These are phyloP conservation scores for Dictyostelium intermedium DNA, from an alignment of 78 protist genomes.

Conservation along the genomic window DNA sequence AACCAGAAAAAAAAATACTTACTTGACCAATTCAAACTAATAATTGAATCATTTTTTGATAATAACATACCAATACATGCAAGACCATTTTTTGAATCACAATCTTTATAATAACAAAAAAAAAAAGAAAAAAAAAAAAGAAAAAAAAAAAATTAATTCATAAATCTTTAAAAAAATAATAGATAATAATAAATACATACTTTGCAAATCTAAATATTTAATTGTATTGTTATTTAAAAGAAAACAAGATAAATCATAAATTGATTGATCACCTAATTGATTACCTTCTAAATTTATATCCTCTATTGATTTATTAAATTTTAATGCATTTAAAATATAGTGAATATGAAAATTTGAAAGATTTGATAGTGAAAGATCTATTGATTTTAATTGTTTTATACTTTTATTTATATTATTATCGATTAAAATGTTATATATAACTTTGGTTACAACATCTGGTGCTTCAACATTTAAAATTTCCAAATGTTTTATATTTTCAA, in stretches of 20 bases:
- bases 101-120: not conserved
- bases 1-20: not conserved
- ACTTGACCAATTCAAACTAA: not conserved
- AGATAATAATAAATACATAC: no score
- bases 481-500: not conserved
- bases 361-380: not conserved
- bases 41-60: not conserved
- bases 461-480: not conserved
- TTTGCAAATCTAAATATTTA: slow-evolving; percentile 3
- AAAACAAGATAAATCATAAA: not conserved
- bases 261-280: slow-evolving; percentile 4
- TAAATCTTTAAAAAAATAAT: not conserved
- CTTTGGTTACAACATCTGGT: not conserved
- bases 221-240: not conserved
- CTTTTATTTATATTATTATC: not conserved
- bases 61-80: not conserved
- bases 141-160: not conserved
- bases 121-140: not conserved
- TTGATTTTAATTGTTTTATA: not conserved
- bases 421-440: not conserved
- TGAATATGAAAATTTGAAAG: not conserved
- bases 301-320: not conserved
- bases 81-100: not conserved
- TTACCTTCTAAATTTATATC: slow-evolving; percentile 4
- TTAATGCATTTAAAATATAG: not conserved